Conservation (phyloP, 2,329 filamentous ascomycete genomes). For the Aspergillus unguis region DNA sequence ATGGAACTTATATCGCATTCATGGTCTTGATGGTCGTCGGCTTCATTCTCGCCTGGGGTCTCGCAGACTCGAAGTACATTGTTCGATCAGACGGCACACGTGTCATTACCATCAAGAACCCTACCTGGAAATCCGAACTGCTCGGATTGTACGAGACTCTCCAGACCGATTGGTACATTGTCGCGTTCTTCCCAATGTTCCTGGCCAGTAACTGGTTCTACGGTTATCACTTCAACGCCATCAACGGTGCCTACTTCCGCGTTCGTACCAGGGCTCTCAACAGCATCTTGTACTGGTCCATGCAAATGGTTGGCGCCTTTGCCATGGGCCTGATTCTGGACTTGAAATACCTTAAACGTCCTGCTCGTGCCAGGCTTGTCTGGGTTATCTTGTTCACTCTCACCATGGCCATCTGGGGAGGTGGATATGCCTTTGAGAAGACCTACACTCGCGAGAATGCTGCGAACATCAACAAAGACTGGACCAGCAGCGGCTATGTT, state of each 20-base stretch:
- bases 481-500: slow-evolving; percentile 64
- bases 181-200: slow-evolving; percentile 79
- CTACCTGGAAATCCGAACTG: slow-evolving; percentile 78
- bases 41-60: slow-evolving; percentile 64
- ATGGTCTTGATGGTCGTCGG: slow-evolving; percentile 76
- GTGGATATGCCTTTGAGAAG: slow-evolving; percentile 73
- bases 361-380: slow-evolving; percentile 63
- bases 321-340: slow-evolving; percentile 72
- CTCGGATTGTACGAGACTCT: slow-evolving; percentile 72
- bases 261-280: slow-evolving; percentile 74
- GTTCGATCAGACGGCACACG: slow-evolving; percentile 72
- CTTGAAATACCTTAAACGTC: slow-evolving; percentile 56
- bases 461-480: slow-evolving; percentile 53
- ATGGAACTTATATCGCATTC: slow-evolving; percentile 86
- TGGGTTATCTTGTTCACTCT: slow-evolving; percentile 62
- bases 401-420: slow-evolving; percentile 78
- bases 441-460: slow-evolving; percentile 51
- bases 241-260: slow-evolving; percentile 70
- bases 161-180: slow-evolving; percentile 65
- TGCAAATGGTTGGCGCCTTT: slow-evolving; percentile 73
- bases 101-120: slow-evolving; percentile 87
- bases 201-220: slow-evolving; percentile 77
- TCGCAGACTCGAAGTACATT: slow-evolving; percentile 70
- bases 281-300: slow-evolving; percentile 72
- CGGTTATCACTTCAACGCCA: slow-evolving; percentile 72